A percentile compares a stretch with the other conserved stretches of the same genome.
Evolutionary conservation across 106 monocot species (phyloP).

Genomic region (Posidonia australis): DNA sequence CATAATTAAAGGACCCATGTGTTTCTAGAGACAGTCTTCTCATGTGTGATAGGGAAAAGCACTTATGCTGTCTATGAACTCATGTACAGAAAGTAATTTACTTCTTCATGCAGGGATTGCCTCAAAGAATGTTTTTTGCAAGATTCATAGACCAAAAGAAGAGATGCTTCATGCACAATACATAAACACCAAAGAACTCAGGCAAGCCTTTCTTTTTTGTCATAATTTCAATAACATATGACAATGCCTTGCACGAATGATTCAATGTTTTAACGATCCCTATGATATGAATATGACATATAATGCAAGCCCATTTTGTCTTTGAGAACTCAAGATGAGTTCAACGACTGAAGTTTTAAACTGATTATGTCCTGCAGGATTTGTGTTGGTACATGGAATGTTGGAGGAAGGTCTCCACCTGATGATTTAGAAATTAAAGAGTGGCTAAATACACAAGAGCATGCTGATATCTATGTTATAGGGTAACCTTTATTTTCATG

Average conservation of each 20-base stretch:
- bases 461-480: constrained; percentile 74
- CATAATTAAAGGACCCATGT: too few relatives aligned
- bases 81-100: not conserved
- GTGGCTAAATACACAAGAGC: constrained; percentile 61
- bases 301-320: not conserved
- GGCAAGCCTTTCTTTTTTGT: constrained; percentile 13
- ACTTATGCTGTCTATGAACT: not conserved
- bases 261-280: not conserved
- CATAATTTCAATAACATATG: not conserved
- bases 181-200: constrained; percentile 75
- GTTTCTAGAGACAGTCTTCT: too few relatives aligned
- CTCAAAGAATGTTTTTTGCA: not conserved
- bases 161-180: constrained; percentile 83
- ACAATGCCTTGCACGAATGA: not conserved
- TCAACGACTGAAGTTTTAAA: not conserved
- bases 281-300: not conserved
- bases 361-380: constrained; percentile 30
- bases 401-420: constrained; percentile 65
- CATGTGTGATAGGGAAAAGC: not conserved
- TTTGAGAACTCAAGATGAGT: not conserved
- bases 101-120: not conserved
- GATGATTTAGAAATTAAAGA: constrained; percentile 64
- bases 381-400: constrained; percentile 85
- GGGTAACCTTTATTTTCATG: constrained; percentile 31
- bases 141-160: constrained; percentile 43